phyloP scores from a whole-genome alignment of 83 land plant species.

The Isoetes engelmannii region DNA sequence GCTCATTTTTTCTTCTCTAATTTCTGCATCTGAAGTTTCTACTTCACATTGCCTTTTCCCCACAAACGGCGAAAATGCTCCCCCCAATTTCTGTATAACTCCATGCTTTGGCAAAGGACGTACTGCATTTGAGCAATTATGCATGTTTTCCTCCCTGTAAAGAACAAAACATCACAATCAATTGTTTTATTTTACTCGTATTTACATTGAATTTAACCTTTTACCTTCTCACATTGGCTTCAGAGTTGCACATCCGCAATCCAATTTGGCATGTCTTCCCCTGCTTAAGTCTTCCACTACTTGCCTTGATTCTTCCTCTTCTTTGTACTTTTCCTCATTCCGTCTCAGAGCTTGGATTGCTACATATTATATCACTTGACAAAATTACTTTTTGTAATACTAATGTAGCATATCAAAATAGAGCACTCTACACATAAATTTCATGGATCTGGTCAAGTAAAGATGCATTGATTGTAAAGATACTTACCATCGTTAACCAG shows the following conservation, averaged over 20 bases:
- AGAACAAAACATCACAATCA: neutral
- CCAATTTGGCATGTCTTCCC: constrained; percentile 24
- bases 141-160: neutral
- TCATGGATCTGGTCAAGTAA: no score
- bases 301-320: neutral
- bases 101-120: constrained; percentile 10
- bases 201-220: neutral
- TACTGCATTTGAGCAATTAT: constrained; percentile 9
- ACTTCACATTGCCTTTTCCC: constrained; percentile 9
- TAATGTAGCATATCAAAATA: no score
- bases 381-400: neutral
- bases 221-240: constrained; percentile 12
- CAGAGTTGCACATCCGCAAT: constrained; percentile 33
- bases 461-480: neutral
- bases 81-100: constrained; percentile 11
- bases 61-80: constrained; percentile 25
- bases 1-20: neutral
- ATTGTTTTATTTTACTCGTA: constrained; percentile 1
- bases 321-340: neutral
- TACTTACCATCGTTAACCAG: constrained; percentile 13
- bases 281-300: constrained; percentile 1
- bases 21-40: constrained; percentile 9
- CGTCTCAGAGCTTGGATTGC: neutral
- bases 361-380: neutral
- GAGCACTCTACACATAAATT: no score